Evolutionary conservation across 2,329 filamentous ascomycete genomes (phyloP), one percentile per base, ranked within the genome.

Genomic region (Sclerotinia glacialis): DNA sequence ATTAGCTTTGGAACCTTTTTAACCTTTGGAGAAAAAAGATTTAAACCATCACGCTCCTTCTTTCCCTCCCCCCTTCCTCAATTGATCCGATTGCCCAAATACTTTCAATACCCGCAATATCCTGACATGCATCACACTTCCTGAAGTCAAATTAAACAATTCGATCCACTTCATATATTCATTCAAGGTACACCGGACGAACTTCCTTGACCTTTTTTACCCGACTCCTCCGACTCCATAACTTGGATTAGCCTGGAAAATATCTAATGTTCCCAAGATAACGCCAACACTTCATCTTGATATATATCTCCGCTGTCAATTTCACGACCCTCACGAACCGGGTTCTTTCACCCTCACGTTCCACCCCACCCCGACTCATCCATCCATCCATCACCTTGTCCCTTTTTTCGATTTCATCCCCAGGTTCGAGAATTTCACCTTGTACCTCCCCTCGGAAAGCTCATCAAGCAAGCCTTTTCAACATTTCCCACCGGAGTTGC

Each of bases 401-500:
- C 42, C 56, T 26, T 66, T 54, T 62, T 44, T 37, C 47, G 16
- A 47, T 54, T 23, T 34, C 56, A 61, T 40, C 64, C 54, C 53
- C 64, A 60, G 44, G 34, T 61, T 65, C 40, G 28, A 60, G 54
- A 26, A 55, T 58, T 62, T 56, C 42, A 47, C 52, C 54, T 59
- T 59, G 46, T 55, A 52, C 65, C 50, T 42, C 52, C 59, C 42
- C 26, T 66, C 62, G 44, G 63, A 54, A 46, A 44, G 21, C 62
- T 49, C 31, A 53, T 18, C 47, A 53, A 52, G 49, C 47, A 53
- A 52, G 49, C 42, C 28, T 60, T 66, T 37, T 47, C 64, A 67
- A 52, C 47, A 54, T 62, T 58, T 53, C 56, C 63, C 53, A 67
- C 65, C 52, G 65, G 69, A 68, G 71, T 73, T 71, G 68, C 70